These are phyloP conservation scores for Hygrophila difformis DNA, from an alignment of 257 asterid species.

Conservation along the genomic window DNA sequence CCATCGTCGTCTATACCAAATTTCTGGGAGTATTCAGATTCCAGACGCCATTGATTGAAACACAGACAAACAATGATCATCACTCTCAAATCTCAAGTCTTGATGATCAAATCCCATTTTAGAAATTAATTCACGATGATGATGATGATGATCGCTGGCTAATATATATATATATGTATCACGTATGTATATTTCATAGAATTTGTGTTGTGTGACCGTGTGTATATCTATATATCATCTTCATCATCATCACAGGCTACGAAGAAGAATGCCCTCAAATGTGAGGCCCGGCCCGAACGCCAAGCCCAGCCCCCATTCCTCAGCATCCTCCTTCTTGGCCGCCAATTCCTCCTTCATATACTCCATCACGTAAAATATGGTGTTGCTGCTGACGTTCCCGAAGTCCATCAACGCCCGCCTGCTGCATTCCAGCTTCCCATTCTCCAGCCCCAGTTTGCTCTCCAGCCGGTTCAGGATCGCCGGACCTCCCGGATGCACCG, in stretches of 20 bases:
- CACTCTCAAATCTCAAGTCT: too few relatives aligned
- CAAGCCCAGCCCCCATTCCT: conserved; percentile 85
- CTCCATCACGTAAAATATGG: conserved; percentile 78
- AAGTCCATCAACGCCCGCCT: conserved; percentile 79
- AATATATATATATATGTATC: too few relatives aligned
- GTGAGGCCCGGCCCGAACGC: conserved; percentile 96
- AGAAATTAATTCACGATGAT: too few relatives aligned
- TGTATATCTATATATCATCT: too few relatives aligned
- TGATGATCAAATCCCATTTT: too few relatives aligned
- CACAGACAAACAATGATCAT: too few relatives aligned
- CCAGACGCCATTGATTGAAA: too few relatives aligned
- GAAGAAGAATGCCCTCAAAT: conserved; percentile 82
- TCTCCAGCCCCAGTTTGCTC: conserved; percentile 33
- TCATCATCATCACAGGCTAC: conserved; percentile 45
- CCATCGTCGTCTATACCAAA: too few relatives aligned
- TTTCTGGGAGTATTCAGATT: too few relatives aligned
- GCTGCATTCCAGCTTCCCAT: conserved; percentile 60
- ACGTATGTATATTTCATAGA: too few relatives aligned
- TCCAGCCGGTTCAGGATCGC: conserved; percentile 79
- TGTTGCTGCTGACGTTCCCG: conserved; percentile 90
- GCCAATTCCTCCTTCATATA: conserved; percentile 64
- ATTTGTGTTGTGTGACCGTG: too few relatives aligned
- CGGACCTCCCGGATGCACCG: conserved; percentile 95
- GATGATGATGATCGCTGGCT: too few relatives aligned
- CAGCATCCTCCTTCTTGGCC: conserved; percentile 27